Base-by-base conservation (phyloP, 2,329 filamentous ascomycete genomes). In the Lasiodiplodia gonubiensis region DNA sequence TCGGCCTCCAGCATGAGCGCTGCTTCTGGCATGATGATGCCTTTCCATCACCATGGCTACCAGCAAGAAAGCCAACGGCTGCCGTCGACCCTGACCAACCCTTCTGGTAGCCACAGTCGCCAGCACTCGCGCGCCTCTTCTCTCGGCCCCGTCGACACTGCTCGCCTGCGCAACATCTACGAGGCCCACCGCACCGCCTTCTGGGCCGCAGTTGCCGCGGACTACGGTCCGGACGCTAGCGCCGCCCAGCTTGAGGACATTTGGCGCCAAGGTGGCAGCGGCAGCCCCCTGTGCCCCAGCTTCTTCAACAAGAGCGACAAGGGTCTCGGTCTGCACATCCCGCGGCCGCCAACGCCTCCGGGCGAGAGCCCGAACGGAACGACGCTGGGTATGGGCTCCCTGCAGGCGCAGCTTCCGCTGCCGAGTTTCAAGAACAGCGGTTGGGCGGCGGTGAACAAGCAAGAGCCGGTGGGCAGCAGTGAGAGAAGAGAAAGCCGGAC, bases 141-240 rank as follows among this genome's bases (percentile, higher is more conserved):
- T 85, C 21, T 49, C n/a, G 52, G 64, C 25, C 64, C 64, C 37
- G 85, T 91, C 23, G 89, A 92, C 74, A 90, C 87, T 76, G 81
- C 85, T 33, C 89, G 90, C 57, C 88, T 94, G 27, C 86, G 88
- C 57, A 83, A 86, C 69, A 86, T 93, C 71, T 94, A 94, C 78
- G 86, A 88, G 64, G 82, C 86, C 8, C 90, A 92, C 78, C 88
- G 90, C 52, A 83, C 85, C 61, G 86, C 86, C 10, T 94, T 94
- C 80, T 94, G 92, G 91, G 83, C 86, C 39, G 84, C 86, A 57
- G 86, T 94, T 42, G 90, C 91, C 35, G 82, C 86, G 30, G 90
- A 93, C 73, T 94, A 94, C 74, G 90, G 90, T 64, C 78, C 81
- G 16, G 86, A 88, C 39, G 84, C 84, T 1, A 89, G 86, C 59